These are phyloP conservation scores for Cyphellophora europaea DNA, from an alignment of 2,329 filamentous ascomycete species.

Conservation along the genomic window DNA sequence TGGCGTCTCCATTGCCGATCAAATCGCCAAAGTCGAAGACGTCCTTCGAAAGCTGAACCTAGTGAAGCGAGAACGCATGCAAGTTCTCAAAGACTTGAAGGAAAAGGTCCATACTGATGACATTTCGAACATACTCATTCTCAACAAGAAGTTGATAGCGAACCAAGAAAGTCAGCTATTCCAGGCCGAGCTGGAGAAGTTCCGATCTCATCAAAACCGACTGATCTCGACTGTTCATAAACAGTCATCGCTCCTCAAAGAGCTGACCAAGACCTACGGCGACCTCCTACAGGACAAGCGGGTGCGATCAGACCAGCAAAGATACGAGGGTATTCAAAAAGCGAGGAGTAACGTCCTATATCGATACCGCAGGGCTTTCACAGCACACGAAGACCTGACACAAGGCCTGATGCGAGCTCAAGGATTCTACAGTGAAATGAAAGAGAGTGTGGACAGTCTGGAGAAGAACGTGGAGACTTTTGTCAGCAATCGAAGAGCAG, in stretches of 20 bases:
- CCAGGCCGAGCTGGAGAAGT: constrained; percentile 95
- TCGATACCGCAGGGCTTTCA: constrained; percentile 83
- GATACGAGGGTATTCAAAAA: constrained; percentile 80
- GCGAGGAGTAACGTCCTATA: constrained; percentile 72
- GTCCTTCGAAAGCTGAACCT: constrained; percentile 83
- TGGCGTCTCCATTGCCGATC: constrained; percentile 71
- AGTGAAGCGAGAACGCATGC: constrained; percentile 81
- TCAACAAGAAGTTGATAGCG: constrained; percentile 94
- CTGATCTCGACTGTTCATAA: constrained; percentile 92
- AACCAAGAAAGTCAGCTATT: constrained; percentile 90
- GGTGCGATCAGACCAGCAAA: constrained; percentile 86
- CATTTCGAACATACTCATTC: constrained; percentile 90
- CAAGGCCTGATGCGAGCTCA: constrained; percentile 81
- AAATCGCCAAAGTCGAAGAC: constrained; percentile 82
- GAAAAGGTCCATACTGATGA: constrained; percentile 92
- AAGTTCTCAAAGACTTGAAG: constrained; percentile 93
- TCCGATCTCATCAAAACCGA: constrained; percentile 82
- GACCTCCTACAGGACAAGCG: constrained; percentile 86
- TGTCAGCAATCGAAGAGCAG: constrained; percentile 84
- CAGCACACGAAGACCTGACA: constrained; percentile 83
- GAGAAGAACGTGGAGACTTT: constrained; percentile 96
- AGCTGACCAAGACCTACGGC: constrained; percentile 80
- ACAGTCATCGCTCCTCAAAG: constrained; percentile 88
- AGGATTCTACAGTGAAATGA: constrained; percentile 92
- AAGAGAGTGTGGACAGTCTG: constrained; percentile 81